Base-by-base conservation (phyloP, 2,329 filamentous ascomycete species). In the Colletotrichum simmondsii region DNA sequence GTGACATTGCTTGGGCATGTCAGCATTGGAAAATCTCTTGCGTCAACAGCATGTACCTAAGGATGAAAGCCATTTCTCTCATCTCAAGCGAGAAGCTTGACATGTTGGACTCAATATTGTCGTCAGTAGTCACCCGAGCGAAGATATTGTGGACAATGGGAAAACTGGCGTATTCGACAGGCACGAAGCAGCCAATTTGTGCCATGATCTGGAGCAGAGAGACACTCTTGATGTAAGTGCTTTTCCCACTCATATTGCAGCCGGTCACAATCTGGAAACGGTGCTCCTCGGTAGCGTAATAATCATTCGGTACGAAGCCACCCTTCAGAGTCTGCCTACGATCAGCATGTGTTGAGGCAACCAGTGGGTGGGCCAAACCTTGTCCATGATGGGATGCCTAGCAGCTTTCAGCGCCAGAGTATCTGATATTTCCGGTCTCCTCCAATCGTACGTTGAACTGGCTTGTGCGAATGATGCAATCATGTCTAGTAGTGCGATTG, bases 181-280 rank as follows among this genome's bases (percentile, higher is more conserved):
- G 97, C 1, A 98, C 93, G 80, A 97, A 98, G 77, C 91, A 94
- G 3, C 95, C 96, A 64, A 98, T 92, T 78, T 99, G 97, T 0
- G 95, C 95, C 95, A 99, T 98, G 71, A 99, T 91, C 57, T 93
- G 91, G 79, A 97, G 90, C 37, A 99, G 85, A 0, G 96, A 94
- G 28, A 97, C 87, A 2, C 93, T 92, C 62, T 95, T 91, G 74
- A 98, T 98, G 78, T 98, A 98, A 0, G 95, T 99, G 75, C 94
- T 97, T 81, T 98, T 99, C 1, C 95, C 97, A 77, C 95, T 97
- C 97, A 99, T 99, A 77, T 99, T 99, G 80, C 94, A 97, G 4
- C 97, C 96, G 0, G 96, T 98, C 75, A 99, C 92, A 74, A 98
- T 93, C 76, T 98, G 95, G 78, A 98, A 97, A 1, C 95, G 91